phyloP scores from a whole-genome alignment of 1,284 basidiomycete species.

The Fomes fomentarius region DNA sequence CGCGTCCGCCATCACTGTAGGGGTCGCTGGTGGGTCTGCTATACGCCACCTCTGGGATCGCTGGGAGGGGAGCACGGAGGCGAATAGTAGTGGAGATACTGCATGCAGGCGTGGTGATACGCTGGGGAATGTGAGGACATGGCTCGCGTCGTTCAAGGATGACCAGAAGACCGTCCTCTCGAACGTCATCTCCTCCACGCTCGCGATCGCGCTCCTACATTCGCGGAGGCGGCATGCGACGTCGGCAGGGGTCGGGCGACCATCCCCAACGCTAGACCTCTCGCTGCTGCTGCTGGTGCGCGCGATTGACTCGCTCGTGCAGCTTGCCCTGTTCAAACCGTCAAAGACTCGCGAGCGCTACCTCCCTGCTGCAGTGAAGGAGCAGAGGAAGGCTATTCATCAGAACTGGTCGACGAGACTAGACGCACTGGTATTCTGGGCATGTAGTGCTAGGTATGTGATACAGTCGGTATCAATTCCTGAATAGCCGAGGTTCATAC shows the following conservation, averaged over 20 bases:
- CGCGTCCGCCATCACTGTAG: slow-evolving; percentile 65
- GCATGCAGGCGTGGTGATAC: background rate
- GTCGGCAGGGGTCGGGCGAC: slow-evolving; percentile 19
- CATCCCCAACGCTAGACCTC: slow-evolving; percentile 66
- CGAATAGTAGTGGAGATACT: background rate
- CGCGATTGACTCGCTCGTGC: slow-evolving; percentile 63
- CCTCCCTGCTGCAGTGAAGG: slow-evolving; percentile 17
- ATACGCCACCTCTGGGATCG: slow-evolving; percentile 50
- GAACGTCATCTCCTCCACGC: slow-evolving; percentile 57
- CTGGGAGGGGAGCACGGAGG: slow-evolving; percentile 29
- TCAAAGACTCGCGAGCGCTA: slow-evolving; percentile 10
- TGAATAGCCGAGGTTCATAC: background rate
- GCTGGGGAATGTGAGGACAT: slow-evolving; percentile 6
- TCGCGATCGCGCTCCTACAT: slow-evolving; percentile 61
- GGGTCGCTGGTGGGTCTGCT: slow-evolving; percentile 63
- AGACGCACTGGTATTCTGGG: slow-evolving; percentile 75
- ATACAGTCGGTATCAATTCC: background rate
- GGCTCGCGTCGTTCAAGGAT: slow-evolving; percentile 33
- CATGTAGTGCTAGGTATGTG: slow-evolving; percentile 68
- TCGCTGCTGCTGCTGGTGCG: slow-evolving; percentile 71
- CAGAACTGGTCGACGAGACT: slow-evolving; percentile 45
- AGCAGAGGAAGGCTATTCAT: slow-evolving; percentile 21
- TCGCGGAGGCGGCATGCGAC: slow-evolving; percentile 37
- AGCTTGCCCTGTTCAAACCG: slow-evolving; percentile 47
- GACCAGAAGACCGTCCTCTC: slow-evolving; percentile 57